Percentiles rank a stretch among this genome's conserved stretches.
Evolutionary conservation across 805 yeast genomes (phyloP).

Genomic region (Hanseniaspora lachancei): DNA sequence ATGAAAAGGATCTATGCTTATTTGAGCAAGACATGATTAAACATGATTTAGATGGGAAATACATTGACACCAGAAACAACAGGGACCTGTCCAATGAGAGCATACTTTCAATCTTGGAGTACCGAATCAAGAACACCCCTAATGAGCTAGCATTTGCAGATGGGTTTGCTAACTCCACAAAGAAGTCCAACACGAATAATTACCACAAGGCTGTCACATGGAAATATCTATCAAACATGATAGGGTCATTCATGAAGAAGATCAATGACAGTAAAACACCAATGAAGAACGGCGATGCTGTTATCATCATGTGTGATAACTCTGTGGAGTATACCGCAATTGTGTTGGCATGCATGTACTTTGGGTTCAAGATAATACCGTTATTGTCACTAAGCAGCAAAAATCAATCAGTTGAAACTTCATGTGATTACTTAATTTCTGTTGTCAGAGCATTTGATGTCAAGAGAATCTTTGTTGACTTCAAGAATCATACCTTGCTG

Average conservation of each 20-base stretch:
- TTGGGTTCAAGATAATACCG: conserved; percentile 54
- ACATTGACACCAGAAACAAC: conserved; percentile 65
- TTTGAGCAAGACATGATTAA: conserved; percentile 63
- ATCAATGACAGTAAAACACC: conserved; percentile 52
- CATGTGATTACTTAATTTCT: conserved; percentile 50
- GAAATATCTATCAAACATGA: conserved; percentile 66
- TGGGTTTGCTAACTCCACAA: conserved; percentile 25
- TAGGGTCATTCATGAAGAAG: conserved; percentile 62
- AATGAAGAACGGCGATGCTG: conserved; percentile 55
- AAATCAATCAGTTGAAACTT: conserved; percentile 57
- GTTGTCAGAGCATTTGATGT: conserved; percentile 62
- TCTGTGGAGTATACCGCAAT: conserved; percentile 78
- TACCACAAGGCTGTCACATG: conserved; percentile 51
- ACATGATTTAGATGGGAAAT: conserved; percentile 48
- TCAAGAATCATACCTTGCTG: conserved; percentile 16
- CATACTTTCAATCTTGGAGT: conserved; percentile 60
- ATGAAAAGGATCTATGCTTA: conserved; percentile 8
- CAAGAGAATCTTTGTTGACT: conserved; percentile 60
- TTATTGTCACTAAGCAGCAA: conserved; percentile 52
- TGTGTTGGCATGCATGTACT: conserved; percentile 69
- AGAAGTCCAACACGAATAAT: conserved; percentile 28
- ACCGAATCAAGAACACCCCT: conserved; percentile 60
- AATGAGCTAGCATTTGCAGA: conserved; percentile 65
- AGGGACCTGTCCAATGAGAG: conserved; percentile 53
- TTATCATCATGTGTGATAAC: conserved; percentile 70